Evolutionary conservation across 352 stramenopile genomes (phyloP), one percentile per base, ranked within the genome.

Genomic region (Pythium coloratum): DNA sequence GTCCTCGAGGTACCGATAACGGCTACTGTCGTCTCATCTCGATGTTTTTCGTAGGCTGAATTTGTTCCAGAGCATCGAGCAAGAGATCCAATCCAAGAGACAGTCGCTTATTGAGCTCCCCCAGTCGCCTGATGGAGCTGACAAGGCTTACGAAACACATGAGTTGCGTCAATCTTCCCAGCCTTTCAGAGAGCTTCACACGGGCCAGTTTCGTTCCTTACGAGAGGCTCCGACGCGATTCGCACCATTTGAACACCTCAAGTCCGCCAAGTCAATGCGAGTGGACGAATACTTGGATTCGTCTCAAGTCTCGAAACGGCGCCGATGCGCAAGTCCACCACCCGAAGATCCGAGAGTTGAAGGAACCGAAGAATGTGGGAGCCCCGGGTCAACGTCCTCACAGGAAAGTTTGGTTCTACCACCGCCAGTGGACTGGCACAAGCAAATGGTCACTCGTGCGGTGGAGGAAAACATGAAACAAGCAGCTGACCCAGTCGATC

Each of bases 361-460:
- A 20, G 16, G 2, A 14, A 1, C 3, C 20, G 1, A n/a, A 20
- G 32, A 26, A 2, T 13, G 6, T 4, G 20, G 24, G 8, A 18
- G 20, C 13, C 24, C 16, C 5, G 59, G 20, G 40, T 55, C 42
- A 14, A 64, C 62, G 55, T 85, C 77, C 16, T 85, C 77, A 5
- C 75, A 81, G 44, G 59, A 70, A n/a, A 85, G 77, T 44, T 64
- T 82, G 20, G 54, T 76, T 3, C 63, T 80, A 38, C 68, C 59
- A 2, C 77, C 77, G 56, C 77, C 77, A 54, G 36, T 70, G 38
- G 75, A 78, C 30, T 85, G 77, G 77, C 77, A 85, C 30, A 81
- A 73, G 10, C 69, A 64, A 40, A 38, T 83, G 26, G 50, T 28
- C 6, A n/a, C 24, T 34, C 50, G 50, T 56, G 12, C 26, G 13